Evolutionary conservation across 345 rosid species (phyloP), one percentile per base, ranked within the genome.

Genomic region (Eucalyptus marginata): DNA sequence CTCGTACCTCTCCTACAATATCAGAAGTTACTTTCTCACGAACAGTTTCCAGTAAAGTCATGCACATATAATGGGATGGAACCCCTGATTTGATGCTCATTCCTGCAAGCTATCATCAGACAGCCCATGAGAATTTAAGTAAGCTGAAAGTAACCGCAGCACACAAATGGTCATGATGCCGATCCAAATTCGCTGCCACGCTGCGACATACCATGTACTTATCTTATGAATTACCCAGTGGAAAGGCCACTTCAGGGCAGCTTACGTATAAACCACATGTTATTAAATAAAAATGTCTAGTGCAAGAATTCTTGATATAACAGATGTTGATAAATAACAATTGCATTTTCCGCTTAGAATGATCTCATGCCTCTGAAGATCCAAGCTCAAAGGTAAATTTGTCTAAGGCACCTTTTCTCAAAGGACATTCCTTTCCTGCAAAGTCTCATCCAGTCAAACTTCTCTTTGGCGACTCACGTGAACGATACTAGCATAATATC

Each of bases 81-180:
- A 93, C 89, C 47, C 97, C 94, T n/a, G 94, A 92, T 89, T 92
- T 95, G n/a, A 93, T 58, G 87, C 99, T 96, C 89, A 96, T 88
- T 89, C 93, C 93, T 13, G 93, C 94, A 87, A 96, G 97, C 99
- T 95, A 88, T 83, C 87, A n/a, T 9, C 44, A 56, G 88, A 66
- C 40, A 31, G 79, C 20, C 17, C 79, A 31, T 4, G 40, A 66
- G 79, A 66, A 66, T 66, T 31, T 66, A 66, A n/a, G 76, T 33
- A 68, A 86, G 27, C 43, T 86, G 58, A 16, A 36, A 49, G 58
- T 50, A n/a, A 49, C 25, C 2, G 27, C 44, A 49, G n/a, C 58
- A 86, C 18, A 58, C 36, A 68, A 68, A 86, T 49, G 51, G 87
- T 49, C 56, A 14, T 49, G 56, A 29, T 46, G 58, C 44, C 52